Conservation (phyloP, 768 basidiomycete species). For the Paxillus involutus region DNA sequence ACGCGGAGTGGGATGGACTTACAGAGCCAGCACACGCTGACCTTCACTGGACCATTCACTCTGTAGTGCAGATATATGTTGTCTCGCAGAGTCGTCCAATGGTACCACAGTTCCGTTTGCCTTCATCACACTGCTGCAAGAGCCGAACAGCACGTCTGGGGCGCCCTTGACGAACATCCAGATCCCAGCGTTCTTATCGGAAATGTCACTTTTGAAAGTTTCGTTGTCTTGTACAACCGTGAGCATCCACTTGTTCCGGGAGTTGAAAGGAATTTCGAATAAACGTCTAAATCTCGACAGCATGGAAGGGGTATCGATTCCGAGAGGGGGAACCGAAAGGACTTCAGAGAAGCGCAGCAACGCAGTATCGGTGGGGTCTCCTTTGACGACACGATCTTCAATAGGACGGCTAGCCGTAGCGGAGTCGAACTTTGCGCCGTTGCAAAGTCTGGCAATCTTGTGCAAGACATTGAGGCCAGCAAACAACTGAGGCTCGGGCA, state of each 20-base stretch:
- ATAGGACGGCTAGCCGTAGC: constrained; percentile 23
- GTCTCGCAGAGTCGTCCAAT: constrained; percentile 22
- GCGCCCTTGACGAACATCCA: constrained; percentile 58
- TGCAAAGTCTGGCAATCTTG: constrained; percentile 53
- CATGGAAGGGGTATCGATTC: constrained; percentile 22
- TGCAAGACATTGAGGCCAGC: constrained; percentile 31
- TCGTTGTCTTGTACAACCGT: constrained; percentile 34
- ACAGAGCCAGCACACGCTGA: constrained; percentile 53
- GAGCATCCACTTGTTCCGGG: constrained; percentile 61
- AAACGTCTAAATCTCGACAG: constrained; percentile 22
- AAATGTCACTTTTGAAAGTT: constrained; percentile 7
- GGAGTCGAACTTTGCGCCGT: constrained; percentile 51
- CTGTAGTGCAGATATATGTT: constrained; percentile 28
- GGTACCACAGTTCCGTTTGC: constrained; percentile 34
- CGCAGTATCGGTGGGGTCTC: constrained; percentile 55
- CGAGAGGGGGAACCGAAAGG: constrained; percentile 22
- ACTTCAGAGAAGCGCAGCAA: constrained; percentile 48
- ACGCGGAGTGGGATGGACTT: not conserved
- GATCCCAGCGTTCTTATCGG: constrained; percentile 6
- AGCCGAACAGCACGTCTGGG: constrained; percentile 50
- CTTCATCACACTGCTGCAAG: constrained; percentile 35
- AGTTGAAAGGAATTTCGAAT: constrained; percentile 45
- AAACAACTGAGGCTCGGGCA: constrained; percentile 10
- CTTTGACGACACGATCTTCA: constrained; percentile 37
- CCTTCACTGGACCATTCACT: constrained; percentile 47